Conservation (phyloP, 345 rosid species). For the Heritiera littoralis region DNA sequence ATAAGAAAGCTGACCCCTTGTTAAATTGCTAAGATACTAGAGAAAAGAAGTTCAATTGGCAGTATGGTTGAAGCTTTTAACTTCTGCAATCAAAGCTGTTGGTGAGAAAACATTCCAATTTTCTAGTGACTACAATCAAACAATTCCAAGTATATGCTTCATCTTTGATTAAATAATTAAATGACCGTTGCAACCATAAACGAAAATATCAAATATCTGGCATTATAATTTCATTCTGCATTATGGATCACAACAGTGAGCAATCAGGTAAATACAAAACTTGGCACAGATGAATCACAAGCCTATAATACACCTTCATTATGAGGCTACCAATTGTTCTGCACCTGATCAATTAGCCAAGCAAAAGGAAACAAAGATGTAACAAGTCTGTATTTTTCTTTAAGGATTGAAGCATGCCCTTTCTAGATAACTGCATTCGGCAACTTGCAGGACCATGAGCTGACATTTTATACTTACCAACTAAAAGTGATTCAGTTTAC, state of each 20-base stretch:
- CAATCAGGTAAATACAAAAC: not conserved
- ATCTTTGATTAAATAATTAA: not conserved
- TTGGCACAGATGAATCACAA: not conserved
- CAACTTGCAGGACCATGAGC: no score
- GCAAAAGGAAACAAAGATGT: not conserved
- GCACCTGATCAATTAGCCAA: not conserved
- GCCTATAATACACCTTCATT: not conserved
- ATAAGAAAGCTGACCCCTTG: not conserved
- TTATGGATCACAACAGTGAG: not conserved
- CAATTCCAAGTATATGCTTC: constrained; percentile 6
- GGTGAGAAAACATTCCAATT: not conserved
- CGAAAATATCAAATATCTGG: constrained; percentile 1
- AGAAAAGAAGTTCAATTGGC: not conserved
- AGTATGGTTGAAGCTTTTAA: not conserved
- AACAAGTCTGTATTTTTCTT: not conserved
- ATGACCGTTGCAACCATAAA: not conserved
- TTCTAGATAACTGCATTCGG: not conserved
- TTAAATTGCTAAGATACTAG: not conserved
- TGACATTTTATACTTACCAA: not conserved
- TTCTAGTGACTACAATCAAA: constrained; percentile 5
- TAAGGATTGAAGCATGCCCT: not conserved
- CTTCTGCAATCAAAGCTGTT: not conserved
- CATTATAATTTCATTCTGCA: not conserved
- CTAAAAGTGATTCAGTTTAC: not conserved
- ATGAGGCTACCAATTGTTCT: not conserved